Conservation (phyloP, 768 basidiomycete genomes). For the Leucosporidium creatinivorum region DNA sequence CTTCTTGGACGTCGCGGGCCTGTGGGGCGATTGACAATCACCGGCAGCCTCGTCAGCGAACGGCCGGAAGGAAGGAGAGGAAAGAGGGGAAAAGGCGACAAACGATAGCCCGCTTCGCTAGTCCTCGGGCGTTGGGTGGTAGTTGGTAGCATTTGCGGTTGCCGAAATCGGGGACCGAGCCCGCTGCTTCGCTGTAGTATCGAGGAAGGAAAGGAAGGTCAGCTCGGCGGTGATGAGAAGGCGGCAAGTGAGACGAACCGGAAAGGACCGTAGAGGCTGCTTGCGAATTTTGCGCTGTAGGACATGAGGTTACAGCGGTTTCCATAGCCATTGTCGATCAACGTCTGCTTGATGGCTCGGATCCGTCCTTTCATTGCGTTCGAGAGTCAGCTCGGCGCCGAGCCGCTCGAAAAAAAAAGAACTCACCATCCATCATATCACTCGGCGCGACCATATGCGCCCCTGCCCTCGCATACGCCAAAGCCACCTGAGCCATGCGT, state of each 20-base stretch:
- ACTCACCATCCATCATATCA: slow-evolving; percentile 94
- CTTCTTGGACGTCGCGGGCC: slow-evolving; percentile 81
- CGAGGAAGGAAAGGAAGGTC: neutral
- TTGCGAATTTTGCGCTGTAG: slow-evolving; percentile 97
- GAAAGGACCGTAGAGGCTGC: slow-evolving; percentile 91
- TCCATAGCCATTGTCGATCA: slow-evolving; percentile 75
- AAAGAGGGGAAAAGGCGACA: slow-evolving; percentile 17
- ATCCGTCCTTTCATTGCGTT: slow-evolving; percentile 54
- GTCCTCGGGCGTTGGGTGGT: slow-evolving; percentile 75
- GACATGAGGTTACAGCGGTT: slow-evolving; percentile 91
- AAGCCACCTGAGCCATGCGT: slow-evolving; percentile 86
- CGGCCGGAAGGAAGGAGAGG: too few relatives aligned
- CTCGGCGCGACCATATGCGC: slow-evolving; percentile 97
- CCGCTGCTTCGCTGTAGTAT: slow-evolving; percentile 80
- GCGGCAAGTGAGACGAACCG: slow-evolving; percentile 50
- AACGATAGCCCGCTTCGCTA: slow-evolving; percentile 88
- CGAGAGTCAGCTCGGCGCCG: neutral
- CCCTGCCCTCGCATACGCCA: slow-evolving; percentile 88
- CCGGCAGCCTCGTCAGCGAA: too few relatives aligned
- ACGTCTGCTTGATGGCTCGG: slow-evolving; percentile 71
- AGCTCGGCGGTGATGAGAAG: neutral
- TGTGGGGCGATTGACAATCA: too few relatives aligned
- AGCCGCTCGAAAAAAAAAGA: neutral
- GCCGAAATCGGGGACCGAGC: slow-evolving; percentile 88
- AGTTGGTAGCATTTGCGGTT: slow-evolving; percentile 98